Evolutionary conservation across 1,284 basidiomycete species (phyloP), one percentile per base, ranked within the genome.

Genomic region (Apiotrichum mycotoxinovorans): DNA sequence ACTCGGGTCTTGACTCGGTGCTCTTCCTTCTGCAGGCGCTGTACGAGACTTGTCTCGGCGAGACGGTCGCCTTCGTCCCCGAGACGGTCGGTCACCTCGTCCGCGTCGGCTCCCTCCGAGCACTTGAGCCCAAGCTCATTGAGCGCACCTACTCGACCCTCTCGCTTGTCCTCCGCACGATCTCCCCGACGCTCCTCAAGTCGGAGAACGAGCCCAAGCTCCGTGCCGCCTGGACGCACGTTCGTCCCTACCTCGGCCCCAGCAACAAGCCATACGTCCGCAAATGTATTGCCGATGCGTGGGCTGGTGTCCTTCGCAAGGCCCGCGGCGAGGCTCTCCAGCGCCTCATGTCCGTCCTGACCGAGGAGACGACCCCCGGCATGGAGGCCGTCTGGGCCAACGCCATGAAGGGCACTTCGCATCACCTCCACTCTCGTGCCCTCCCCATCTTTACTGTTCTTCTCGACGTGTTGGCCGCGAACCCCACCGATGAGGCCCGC

Each of bases 351-450:
- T 58, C 57, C 4, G 52, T 71, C 18, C 63, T 77, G 56, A 50
- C 71, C 44, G 67, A 66, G 52, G 62, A 65, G 48, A 43, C 67
- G 40, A 52, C 51, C 1, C 61, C 70, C 9, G 71, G 70, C 1
- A 63, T 73, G 54, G 75, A 75, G 60, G 68, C 68, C 40, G 68
- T 76, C 17, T 72, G 70, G 69, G 63, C 67, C 51, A 60, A 71
- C 51, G 70, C 57, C 40, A 55, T 66, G 61, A 54, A 66, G 57
- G 76, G 75, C 84, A 86, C 55, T 82, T 85, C 87, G 7, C 84
- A 86, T 72, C 87, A 87, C 3, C 78, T 94, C 27, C 90, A 93
- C 69, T 90, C 89, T 0, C 82, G 84, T 41, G 83, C 88, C 0
- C 66, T 84, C 2, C 83, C 84, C 1, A 80, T 92, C 45, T 78